Conservation (phyloP, 2,329 filamentous ascomycete species). For the Ilyonectria sp. region DNA sequence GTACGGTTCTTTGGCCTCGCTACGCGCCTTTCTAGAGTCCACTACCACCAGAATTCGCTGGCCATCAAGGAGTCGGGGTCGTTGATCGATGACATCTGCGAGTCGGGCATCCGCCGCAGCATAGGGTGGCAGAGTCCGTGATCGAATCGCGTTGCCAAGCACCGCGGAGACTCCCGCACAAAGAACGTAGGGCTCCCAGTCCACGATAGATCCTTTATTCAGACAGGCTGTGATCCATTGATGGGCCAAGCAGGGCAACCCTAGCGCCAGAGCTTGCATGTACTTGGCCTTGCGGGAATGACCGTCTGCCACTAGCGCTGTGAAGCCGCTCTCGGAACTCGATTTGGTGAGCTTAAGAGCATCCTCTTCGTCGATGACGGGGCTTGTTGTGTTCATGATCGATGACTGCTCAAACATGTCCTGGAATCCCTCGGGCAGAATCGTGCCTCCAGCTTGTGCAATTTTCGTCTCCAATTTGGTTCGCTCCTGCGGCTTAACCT, state of each 20-base stretch:
- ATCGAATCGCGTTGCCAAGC: slow-evolving; percentile 83
- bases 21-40: slow-evolving; percentile 67
- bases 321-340: slow-evolving; percentile 77
- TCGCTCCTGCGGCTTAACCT: slow-evolving; percentile 58
- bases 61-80: slow-evolving; percentile 75
- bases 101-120: slow-evolving; percentile 71
- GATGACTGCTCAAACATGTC: slow-evolving; percentile 76
- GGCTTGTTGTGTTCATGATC: slow-evolving; percentile 53
- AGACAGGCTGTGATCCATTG: slow-evolving; percentile 87
- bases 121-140: slow-evolving; percentile 77
- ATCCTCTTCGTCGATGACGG: slow-evolving; percentile 49
- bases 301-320: slow-evolving; percentile 87
- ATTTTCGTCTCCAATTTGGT: slow-evolving; percentile 73
- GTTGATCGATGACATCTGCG: slow-evolving; percentile 67
- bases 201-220: slow-evolving; percentile 70
- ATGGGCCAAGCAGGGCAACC: slow-evolving; percentile 86
- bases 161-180: slow-evolving; percentile 86
- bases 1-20: slow-evolving; percentile 78
- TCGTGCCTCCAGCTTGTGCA: slow-evolving; percentile 76
- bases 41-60: slow-evolving; percentile 82
- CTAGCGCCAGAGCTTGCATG: slow-evolving; percentile 93
- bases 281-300: slow-evolving; percentile 93
- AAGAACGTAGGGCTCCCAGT: slow-evolving; percentile 87
- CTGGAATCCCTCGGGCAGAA: slow-evolving; percentile 84
- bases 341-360: slow-evolving; percentile 68